phyloP scores from a whole-genome alignment of 805 yeast species.

The Cyberlindnera petersonii region DNA sequence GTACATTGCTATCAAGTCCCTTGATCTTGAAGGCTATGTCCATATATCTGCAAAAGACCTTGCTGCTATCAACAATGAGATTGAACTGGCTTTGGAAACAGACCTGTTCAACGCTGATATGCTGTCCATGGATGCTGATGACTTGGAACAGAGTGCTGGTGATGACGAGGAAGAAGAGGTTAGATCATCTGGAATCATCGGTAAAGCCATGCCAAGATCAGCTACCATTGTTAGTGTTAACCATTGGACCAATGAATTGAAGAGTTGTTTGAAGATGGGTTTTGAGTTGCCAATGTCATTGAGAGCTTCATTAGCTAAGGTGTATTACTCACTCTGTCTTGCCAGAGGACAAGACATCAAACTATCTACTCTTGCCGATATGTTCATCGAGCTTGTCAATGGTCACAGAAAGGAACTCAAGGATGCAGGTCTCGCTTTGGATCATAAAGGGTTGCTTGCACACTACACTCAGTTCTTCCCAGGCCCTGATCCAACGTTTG shows the following conservation, averaged over 20 bases:
- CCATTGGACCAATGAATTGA: conserved; percentile 85
- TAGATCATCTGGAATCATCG: conserved; percentile 42
- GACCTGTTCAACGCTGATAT: conserved; percentile 41
- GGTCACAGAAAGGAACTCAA: conserved; percentile 30
- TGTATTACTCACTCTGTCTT: conserved; percentile 67
- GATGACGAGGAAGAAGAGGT: conserved; percentile 35
- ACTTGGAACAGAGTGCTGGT: conserved; percentile 34
- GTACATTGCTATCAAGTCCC: conserved; percentile 69
- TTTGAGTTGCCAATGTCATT: conserved; percentile 69
- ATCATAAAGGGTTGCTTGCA: conserved; percentile 33
- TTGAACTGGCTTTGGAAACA: conserved; percentile 51
- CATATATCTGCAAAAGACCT: conserved; percentile 66
- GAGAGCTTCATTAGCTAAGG: conserved; percentile 57
- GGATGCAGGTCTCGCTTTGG: conserved; percentile 31
- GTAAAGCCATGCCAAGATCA: conserved; percentile 59
- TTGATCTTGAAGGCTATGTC: conserved; percentile 70
- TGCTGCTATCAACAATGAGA: conserved; percentile 38
- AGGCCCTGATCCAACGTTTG: conserved; percentile 46
- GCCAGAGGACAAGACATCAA: conserved; percentile 68
- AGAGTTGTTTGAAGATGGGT: conserved; percentile 73
- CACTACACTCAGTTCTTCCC: conserved; percentile 36
- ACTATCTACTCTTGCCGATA: conserved; percentile 54
- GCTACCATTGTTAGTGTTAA: conserved; percentile 72
- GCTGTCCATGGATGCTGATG: conserved; percentile 33
- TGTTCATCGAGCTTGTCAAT: conserved; percentile 54